Base-by-base conservation (phyloP, 495 filamentous ascomycete species). In the Penicillium salamii region DNA sequence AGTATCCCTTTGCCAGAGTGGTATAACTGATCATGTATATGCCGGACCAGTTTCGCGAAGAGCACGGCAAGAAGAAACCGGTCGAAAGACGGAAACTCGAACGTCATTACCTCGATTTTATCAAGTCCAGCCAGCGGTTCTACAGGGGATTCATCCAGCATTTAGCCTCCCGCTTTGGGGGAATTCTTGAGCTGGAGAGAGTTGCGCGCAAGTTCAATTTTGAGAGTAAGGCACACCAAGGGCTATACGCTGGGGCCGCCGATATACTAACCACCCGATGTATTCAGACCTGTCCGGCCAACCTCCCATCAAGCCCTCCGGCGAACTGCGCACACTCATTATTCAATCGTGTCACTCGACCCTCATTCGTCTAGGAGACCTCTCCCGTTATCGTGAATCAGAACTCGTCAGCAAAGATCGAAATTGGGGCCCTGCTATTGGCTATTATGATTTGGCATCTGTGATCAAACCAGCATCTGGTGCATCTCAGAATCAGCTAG, bases 371-470 rank as follows among this genome's bases (percentile, higher is more conserved):
- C 81, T 98, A 8, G 93, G 93, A 36, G 93, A 98, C 62, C 78
- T 98, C 23, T 90, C 89, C 28, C 83, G 93, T 53, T 98, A 97
- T 63, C 86, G 95, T 37, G 89, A 90, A 61, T 82, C 83, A 20
- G 80, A 87, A 62, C 62, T 78, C 33, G 68, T 71, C 29, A 73
- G 72, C 50, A 85, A 87, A 68, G 75, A 87, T 47, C 82, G 78
- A 41, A 85, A 87, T 55, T 96, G 88, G 80, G 86, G 85, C 2
- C 84, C 82, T 5, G 91, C 93, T 8, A 77, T 88, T 40, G 84
- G 85, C 7, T 96, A 91, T 66, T 98, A 98, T 61, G 76, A 81
- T 46, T 69, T 97, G 24, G 95, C 95, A 11, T 80, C 81, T 50
- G 79, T 84, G 36, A 79, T 97, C 46, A 79, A 86, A 48, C 91